Evolutionary conservation across 345 rosid species (phyloP).

Genomic region (Eucalyptus microcorys): DNA sequence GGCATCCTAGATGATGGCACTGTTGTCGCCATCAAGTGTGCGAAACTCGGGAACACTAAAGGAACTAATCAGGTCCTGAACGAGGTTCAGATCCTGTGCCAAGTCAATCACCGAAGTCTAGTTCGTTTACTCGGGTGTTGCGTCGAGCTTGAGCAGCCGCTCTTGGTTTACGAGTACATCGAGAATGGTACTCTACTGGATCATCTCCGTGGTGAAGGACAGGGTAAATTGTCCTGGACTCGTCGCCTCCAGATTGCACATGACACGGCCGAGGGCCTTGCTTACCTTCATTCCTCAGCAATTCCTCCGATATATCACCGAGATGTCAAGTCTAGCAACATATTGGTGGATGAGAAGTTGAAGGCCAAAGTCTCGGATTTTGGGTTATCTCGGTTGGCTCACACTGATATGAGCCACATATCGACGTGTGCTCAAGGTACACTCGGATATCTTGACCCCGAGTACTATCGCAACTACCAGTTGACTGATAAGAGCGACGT

Average conservation of each 20-base stretch:
- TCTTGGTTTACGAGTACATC: conserved; percentile 37
- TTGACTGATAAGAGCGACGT: conserved; percentile 46
- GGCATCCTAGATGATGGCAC: conserved; percentile 33
- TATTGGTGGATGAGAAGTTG: conserved; percentile 27
- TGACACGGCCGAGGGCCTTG: conserved; percentile 26
- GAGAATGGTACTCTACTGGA: conserved; percentile 24
- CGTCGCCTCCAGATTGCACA: conserved; percentile 26
- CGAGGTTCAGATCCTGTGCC: conserved; percentile 42
- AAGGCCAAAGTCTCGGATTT: conserved; percentile 38
- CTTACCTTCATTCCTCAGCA: conserved; percentile 35
- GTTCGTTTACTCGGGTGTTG: conserved; percentile 39
- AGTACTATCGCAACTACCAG: conserved; percentile 30
- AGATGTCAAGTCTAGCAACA: conserved; percentile 44
- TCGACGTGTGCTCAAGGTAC: conserved; percentile 49
- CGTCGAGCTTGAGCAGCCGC: conserved; percentile 36
- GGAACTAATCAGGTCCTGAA: conserved; percentile 41
- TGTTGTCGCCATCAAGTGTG: conserved; percentile 36
- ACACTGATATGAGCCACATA: conserved; percentile 27
- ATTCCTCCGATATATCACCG: conserved; percentile 35
- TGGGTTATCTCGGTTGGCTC: conserved; percentile 34
- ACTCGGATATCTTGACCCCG: conserved; percentile 36
- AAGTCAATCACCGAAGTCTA: conserved; percentile 37
- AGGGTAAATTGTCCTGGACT: conserved; percentile 4
- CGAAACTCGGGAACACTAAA: conserved; percentile 37
- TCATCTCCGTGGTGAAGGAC: conserved; percentile 3